Base-by-base conservation (phyloP, 768 basidiomycete genomes). In the Psilocybe azurescens region DNA sequence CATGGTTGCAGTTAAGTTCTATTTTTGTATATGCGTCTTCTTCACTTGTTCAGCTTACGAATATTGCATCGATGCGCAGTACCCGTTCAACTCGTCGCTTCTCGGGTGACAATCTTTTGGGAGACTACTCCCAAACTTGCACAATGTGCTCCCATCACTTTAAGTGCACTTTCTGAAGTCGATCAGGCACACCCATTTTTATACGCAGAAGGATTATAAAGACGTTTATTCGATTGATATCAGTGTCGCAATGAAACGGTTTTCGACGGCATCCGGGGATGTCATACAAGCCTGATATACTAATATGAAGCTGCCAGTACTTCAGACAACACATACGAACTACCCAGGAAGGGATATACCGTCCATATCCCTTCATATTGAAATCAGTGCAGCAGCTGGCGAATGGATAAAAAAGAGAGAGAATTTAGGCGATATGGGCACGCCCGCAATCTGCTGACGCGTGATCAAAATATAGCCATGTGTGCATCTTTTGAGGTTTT, bases 31-130 rank as follows among this genome's bases (percentile, higher is more conserved):
- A 16, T 32, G 48, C 49, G 44, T 16, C 57, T 53, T 52, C 52
- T 44, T n/a, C 33, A 53, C 29, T 53, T 38, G 33, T 53, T 38
- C 44, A 64, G 62, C 62, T 64, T 60, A 59, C 57, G 56, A 61
- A 58, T 63, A 66, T 67, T 44, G 49, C 63, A 67, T 62, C 65
- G 51, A 59, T 65, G 66, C 67, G 64, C 64, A 65, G 64, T 67
- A 60, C 3, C 13, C 10, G 20, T 14, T 36, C 49, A 50, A 56
- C 28, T 61, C 9, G 52, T 36, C 30, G 32, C 52, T 53, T 53
- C 57, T 59, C 41, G 46, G 57, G 62, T 63, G 62, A 67, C 65
- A 55, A 59, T 20, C 39, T 53, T 38, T 57, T 61, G 62, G 65
- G 62, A 58, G 28, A 18, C 33, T 53, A 48, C 51, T 67, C 33